Evolutionary conservation across 2,329 filamentous ascomycete genomes (phyloP).

Genomic region (Blastomyces percursus): DNA sequence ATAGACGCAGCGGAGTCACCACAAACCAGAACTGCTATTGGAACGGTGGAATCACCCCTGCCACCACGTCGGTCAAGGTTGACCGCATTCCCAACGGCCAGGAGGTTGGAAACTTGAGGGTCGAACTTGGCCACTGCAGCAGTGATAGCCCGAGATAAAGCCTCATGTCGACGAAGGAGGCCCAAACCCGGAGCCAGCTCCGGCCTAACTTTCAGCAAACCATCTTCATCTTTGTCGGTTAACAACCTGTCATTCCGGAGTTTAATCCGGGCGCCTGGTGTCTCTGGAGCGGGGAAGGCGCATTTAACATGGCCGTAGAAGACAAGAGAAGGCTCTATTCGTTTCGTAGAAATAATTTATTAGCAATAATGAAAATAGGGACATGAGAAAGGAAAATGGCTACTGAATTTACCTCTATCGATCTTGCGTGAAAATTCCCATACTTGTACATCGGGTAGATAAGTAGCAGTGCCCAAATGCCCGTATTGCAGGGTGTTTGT

Average conservation of each 20-base stretch:
- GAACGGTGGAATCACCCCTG: slow-evolving; percentile 20
- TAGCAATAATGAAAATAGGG: neutral
- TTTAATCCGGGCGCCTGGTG: neutral
- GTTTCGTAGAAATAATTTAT: neutral
- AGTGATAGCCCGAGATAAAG: slow-evolving; percentile 24
- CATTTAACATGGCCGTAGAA: slow-evolving; percentile 3
- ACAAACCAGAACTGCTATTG: slow-evolving; percentile 29
- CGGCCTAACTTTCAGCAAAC: slow-evolving; percentile 23
- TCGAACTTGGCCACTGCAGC: slow-evolving; percentile 24
- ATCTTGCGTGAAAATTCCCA: slow-evolving; percentile 41
- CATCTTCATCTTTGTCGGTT: slow-evolving; percentile 13
- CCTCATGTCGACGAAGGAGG: slow-evolving; percentile 22
- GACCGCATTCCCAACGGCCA: slow-evolving; percentile 42
- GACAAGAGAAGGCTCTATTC: slow-evolving; percentile 1
- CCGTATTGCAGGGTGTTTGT: slow-evolving; percentile 46
- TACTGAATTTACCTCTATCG: slow-evolving; percentile 17
- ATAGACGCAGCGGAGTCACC: slow-evolving; percentile 41
- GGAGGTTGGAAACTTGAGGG: slow-evolving; percentile 29
- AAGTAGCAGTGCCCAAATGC: slow-evolving; percentile 44
- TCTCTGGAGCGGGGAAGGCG: neutral
- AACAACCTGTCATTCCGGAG: neutral
- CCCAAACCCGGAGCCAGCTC: slow-evolving; percentile 27
- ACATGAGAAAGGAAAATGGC: neutral
- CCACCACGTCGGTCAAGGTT: slow-evolving; percentile 25
- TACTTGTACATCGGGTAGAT: slow-evolving; percentile 35